Conservation (phyloP, 306 rosid genomes). For the Erythrophleum fordii region DNA sequence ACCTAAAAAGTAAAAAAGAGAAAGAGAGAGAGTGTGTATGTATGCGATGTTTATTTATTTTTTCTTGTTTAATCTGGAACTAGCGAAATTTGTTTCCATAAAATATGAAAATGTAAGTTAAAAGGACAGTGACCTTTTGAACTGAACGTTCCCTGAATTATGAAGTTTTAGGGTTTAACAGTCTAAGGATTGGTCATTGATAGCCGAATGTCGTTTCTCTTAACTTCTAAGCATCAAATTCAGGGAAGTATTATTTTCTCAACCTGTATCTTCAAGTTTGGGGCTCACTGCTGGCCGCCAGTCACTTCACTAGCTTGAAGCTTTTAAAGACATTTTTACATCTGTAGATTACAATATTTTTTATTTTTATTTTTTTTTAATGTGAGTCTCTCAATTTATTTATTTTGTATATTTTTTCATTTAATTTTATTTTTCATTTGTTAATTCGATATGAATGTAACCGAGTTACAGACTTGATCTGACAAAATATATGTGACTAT, state of each 20-base stretch:
- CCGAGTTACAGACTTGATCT: too few species aligned
- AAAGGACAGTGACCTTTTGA: neutral
- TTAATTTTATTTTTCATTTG: neutral
- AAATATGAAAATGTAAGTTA: neutral
- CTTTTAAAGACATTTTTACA: neutral
- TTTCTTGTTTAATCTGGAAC: neutral
- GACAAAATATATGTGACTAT: too few species aligned
- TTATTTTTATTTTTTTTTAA: neutral
- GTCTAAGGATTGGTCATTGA: neutral
- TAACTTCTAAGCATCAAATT: neutral
- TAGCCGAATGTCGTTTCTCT: neutral
- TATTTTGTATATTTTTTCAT: too few species aligned
- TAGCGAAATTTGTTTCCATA: neutral
- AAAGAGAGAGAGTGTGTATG: too few species aligned
- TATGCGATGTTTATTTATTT: too few species aligned
- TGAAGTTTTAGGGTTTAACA: neutral
- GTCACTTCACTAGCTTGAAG: neutral
- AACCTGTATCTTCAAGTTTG: neutral
- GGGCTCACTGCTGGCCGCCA: neutral
- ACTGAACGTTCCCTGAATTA: constrained; percentile 29
- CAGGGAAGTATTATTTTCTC: neutral
- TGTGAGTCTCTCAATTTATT: neutral
- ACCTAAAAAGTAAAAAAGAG: too few species aligned
- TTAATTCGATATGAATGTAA: neutral
- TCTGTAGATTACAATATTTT: too few species aligned